Base-by-base conservation (phyloP, 768 basidiomycete species). In the Rhodocollybia butyracea region DNA sequence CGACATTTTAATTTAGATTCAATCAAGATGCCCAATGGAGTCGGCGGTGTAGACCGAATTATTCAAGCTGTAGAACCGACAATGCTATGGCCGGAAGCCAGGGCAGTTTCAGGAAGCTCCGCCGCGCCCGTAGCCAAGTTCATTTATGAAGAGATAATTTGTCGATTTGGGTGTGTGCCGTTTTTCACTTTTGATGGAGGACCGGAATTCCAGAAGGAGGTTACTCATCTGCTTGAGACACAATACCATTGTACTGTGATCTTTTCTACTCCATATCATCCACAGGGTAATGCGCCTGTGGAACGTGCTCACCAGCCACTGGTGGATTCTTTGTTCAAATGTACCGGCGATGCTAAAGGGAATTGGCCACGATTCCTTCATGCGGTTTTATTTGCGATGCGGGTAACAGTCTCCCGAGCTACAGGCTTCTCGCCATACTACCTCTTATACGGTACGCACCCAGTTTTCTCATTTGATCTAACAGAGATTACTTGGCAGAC, bases 1-100 rank as follows among this genome's bases (percentile, higher is more conserved):
- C n/a, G n/a, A n/a, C n/a, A n/a, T n/a, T n/a, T n/a, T n/a, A n/a
- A 62, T 32, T 32, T 68, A 4, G 70, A 73, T 57, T 63, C 64
- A 0, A 62, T 73, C 32, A 54, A 68, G 42, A 70, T 74, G 70
- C 58, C 60, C 3, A n/a, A 17, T 0, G 67, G 66, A 0, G 24
- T 40, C 29, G 48, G 61, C 2, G 65, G 68, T 3, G 56, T 58
- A 22, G 24, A 60, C 11, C 70, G 64, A 38, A 17, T 72, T 2
- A n/a, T 72, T 4, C 65, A 68, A 26, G 70, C 62, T 3, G 48
- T 56, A 3, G 62, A 66, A 34, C 57, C 59, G 7, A 55, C 57
- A 1, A 63, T 64, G 0, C 55, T 56, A 15, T 68, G 65, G 66
- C 58, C 63, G 0, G 65, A 66, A 47, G 68, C 65, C 1, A 34